Conservation (phyloP, 139 green algal species). For the Gonium pectorale region DNA sequence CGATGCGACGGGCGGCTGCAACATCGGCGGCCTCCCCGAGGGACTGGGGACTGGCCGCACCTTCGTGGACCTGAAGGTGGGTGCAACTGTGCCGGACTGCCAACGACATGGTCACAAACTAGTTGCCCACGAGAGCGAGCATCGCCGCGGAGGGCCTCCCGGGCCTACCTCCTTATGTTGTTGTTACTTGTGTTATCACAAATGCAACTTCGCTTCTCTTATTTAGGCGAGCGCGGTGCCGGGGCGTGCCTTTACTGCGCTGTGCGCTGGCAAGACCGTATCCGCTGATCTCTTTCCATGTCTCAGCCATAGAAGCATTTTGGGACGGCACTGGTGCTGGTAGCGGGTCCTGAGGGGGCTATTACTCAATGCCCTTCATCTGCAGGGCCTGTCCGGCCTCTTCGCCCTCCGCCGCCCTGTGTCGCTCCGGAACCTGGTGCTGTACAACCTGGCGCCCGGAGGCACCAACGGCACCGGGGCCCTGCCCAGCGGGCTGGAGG, state of each 20-base stretch:
- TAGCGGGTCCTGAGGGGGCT: no score
- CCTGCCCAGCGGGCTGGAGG: no score
- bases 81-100: neutral
- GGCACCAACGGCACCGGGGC: neutral
- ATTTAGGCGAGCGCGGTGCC: neutral
- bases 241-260: neutral
- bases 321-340: no score
- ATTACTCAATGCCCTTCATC: neutral
- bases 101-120: neutral
- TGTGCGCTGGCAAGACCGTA: no score
- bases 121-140: no score
- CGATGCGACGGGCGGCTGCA: neutral
- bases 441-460: slow-evolving; percentile 30
- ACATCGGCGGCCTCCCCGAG: neutral
- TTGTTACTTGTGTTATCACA: neutral
- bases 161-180: neutral
- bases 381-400: neutral
- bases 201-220: neutral
- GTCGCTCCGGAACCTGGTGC: slow-evolving; percentile 17
- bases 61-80: neutral
- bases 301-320: no score
- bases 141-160: neutral
- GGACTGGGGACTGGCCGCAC: neutral
- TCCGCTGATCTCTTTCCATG: no score
- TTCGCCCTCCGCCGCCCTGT: neutral